Conservation (phyloP, 164 flowering plant genomes). For the Kalanchoe fedtschenkoi region DNA sequence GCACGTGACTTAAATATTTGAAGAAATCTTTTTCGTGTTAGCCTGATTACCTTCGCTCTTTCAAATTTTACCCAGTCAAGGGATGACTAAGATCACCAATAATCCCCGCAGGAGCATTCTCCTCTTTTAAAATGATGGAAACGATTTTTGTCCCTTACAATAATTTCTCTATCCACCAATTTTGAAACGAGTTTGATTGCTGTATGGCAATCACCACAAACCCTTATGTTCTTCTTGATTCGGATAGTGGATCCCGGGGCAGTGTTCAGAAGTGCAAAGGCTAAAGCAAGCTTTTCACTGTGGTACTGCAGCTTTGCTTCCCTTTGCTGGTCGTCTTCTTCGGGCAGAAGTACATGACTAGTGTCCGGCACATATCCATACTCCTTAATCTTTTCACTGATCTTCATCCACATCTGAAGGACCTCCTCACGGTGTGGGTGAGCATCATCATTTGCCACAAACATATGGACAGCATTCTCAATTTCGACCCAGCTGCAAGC, state of each 20-base stretch:
- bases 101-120: conserved; percentile 9
- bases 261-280: conserved; percentile 9
- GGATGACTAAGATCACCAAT: not conserved
- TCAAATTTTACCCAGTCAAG: not conserved
- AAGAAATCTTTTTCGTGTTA: no score
- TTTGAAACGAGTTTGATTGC: conserved; percentile 9
- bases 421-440: conserved; percentile 9
- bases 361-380: conserved; percentile 10
- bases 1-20: no score
- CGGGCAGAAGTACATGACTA: conserved; percentile 8
- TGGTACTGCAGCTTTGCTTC: conserved; percentile 11
- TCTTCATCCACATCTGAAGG: conserved; percentile 6
- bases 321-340: conserved; percentile 1
- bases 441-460: conserved; percentile 10
- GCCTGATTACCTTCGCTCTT: no score
- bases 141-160: conserved; percentile 7
- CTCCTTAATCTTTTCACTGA: conserved; percentile 7
- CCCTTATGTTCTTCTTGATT: conserved; percentile 10
- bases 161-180: conserved; percentile 3
- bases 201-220: conserved; percentile 11
- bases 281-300: conserved; percentile 11
- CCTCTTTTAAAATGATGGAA: conserved; percentile 9
- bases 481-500: conserved; percentile 13
- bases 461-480: conserved; percentile 7
- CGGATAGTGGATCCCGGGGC: conserved; percentile 8